Conservation (phyloP, 2,329 filamentous ascomycete species). For the Fusarium oxysporum region DNA sequence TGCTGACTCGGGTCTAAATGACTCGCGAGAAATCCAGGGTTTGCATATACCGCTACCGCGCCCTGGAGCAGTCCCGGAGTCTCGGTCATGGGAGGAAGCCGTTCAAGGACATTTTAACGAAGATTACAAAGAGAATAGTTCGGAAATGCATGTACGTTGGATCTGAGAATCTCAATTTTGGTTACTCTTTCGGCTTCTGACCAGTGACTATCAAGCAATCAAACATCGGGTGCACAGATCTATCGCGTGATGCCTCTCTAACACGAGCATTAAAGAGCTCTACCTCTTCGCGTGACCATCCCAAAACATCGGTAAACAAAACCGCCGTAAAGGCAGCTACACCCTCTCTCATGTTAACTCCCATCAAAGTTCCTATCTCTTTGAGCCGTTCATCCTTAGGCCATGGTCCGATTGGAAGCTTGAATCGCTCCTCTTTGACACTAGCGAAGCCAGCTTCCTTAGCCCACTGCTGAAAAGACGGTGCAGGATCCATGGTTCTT, state of each 20-base stretch:
- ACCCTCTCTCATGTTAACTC: constrained; percentile 51
- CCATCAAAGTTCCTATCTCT: constrained; percentile 52
- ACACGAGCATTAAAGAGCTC: constrained; percentile 51
- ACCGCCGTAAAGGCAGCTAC: constrained; percentile 54
- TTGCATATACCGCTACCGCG: not conserved
- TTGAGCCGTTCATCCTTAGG: constrained; percentile 46
- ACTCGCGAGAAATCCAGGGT: not conserved
- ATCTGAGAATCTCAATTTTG: too few species aligned
- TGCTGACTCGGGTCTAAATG: not conserved
- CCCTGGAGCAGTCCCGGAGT: too few species aligned
- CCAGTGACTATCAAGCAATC: constrained; percentile 49
- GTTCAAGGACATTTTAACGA: too few species aligned
- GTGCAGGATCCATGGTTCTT: constrained; percentile 47
- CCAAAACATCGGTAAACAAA: constrained; percentile 53
- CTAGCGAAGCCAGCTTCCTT: constrained; percentile 52
- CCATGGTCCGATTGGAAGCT: constrained; percentile 54
- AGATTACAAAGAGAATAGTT: too few species aligned
- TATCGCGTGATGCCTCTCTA: constrained; percentile 40
- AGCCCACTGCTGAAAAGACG: constrained; percentile 45
- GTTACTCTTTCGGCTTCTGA: constrained; percentile 36
- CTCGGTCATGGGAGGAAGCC: not conserved
- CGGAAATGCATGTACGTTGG: too few species aligned
- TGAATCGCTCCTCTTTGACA: constrained; percentile 48
- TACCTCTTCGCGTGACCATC: constrained; percentile 56
- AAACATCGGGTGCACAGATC: constrained; percentile 47